These are phyloP conservation scores for Cenchrus fungigraminus DNA, from an alignment of 176 grass and related monocot species.

Conservation along the genomic window DNA sequence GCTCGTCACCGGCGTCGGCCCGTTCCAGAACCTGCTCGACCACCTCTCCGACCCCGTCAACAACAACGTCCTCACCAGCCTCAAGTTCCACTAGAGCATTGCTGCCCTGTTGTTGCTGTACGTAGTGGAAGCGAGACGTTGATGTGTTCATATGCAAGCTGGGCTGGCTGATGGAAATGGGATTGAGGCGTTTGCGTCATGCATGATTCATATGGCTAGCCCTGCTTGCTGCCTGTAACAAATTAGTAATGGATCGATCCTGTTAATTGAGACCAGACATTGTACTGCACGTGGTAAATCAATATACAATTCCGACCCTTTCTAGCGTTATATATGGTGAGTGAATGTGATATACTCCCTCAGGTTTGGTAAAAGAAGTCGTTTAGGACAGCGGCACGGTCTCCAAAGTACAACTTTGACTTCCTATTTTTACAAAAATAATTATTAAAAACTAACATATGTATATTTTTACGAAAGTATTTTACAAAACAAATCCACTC, in stretches of 20 bases:
- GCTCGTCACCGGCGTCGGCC: slow-evolving; percentile 74
- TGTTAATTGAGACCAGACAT: not conserved
- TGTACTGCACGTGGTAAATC: slow-evolving; percentile 32
- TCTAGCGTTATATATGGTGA: not conserved
- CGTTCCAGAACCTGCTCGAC: slow-evolving; percentile 87
- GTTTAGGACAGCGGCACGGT: too few species aligned
- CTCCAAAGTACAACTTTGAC: too few species aligned
- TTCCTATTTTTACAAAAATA: too few species aligned
- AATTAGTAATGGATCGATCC: slow-evolving; percentile 9
- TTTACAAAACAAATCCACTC: too few species aligned
- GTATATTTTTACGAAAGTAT: too few species aligned
- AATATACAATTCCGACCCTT: slow-evolving; percentile 4
- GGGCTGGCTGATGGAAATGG: not conserved
- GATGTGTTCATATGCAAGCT: not conserved
- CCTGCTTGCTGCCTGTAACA: slow-evolving; percentile 29
- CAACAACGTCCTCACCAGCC: slow-evolving; percentile 96
- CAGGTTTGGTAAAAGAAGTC: too few species aligned
- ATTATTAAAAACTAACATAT: too few species aligned
- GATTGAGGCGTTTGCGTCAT: not conserved
- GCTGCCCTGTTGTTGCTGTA: not conserved
- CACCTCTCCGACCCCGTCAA: slow-evolving; percentile 84
- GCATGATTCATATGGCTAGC: not conserved
- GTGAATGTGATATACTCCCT: too few species aligned
- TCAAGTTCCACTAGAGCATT: slow-evolving; percentile 85
- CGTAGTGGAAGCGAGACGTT: not conserved